These are phyloP conservation scores for Diaporthe batatas DNA, from an alignment of 2,329 filamentous ascomycete species.

Conservation along the genomic window DNA sequence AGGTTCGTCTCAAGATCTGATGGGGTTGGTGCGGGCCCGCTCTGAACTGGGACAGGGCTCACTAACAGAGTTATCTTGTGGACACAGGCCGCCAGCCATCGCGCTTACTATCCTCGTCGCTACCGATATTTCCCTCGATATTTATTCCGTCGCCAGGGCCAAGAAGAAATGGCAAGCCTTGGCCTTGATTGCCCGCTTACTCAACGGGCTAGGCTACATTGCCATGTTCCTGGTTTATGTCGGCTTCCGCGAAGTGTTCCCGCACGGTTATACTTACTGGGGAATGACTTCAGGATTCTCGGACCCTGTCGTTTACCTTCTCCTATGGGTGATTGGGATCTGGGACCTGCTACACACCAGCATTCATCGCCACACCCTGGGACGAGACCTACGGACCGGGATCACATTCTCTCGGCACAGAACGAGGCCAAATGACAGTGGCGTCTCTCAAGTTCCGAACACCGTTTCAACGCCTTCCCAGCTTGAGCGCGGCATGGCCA, in stretches of 20 bases:
- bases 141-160: conserved; percentile 51
- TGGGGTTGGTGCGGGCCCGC: background rate
- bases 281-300: conserved; percentile 49
- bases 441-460: background rate
- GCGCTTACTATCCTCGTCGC: conserved; percentile 50
- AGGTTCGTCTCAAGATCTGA: conserved; percentile 32
- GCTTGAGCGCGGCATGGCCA: background rate
- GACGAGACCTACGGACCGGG: conserved; percentile 2
- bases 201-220: conserved; percentile 52
- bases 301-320: conserved; percentile 52
- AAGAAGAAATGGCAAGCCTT: conserved; percentile 51
- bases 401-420: background rate
- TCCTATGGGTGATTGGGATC: conserved; percentile 53
- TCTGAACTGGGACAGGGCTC: background rate
- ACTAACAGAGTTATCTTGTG: background rate
- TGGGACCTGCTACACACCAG: conserved; percentile 37
- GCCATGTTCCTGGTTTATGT: conserved; percentile 54
- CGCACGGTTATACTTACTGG: conserved; percentile 54
- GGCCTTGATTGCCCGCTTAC: conserved; percentile 50
- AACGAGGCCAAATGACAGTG: background rate
- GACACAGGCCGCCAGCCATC: conserved; percentile 48
- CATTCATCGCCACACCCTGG: conserved; percentile 34
- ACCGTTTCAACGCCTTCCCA: conserved; percentile 3
- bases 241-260: conserved; percentile 54
- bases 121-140: conserved; percentile 54